Percentiles rank a stretch among this genome's conserved stretches.
phyloP scores from a whole-genome alignment of 1,139 yeast genomes.

The Eremothecium gossypii region DNA sequence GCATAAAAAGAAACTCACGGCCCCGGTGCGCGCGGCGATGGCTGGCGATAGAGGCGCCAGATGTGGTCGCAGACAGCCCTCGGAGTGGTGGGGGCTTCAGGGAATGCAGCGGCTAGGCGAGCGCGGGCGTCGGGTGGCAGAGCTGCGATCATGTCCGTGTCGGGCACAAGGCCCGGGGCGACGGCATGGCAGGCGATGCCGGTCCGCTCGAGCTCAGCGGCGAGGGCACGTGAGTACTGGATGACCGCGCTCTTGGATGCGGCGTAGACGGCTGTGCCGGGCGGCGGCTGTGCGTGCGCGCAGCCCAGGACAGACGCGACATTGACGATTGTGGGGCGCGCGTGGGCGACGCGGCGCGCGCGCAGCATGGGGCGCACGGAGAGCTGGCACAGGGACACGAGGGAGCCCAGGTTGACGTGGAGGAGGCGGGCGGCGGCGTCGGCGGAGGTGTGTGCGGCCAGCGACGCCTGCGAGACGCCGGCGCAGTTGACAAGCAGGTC shows the following conservation, averaged over 20 bases:
- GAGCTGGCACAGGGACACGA: constrained; percentile 50
- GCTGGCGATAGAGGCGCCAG: constrained; percentile 9
- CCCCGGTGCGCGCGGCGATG: neutral
- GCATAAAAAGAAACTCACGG: neutral
- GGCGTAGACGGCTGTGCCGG: constrained; percentile 69
- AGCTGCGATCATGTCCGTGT: constrained; percentile 60
- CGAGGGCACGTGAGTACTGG: constrained; percentile 57
- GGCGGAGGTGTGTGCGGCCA: constrained; percentile 41
- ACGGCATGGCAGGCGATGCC: constrained; percentile 54
- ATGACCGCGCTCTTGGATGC: constrained; percentile 74
- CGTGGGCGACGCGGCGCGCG: constrained; percentile 12
- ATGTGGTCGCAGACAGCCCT: constrained; percentile 8
- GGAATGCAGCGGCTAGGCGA: constrained; percentile 6
- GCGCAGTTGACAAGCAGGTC: constrained; percentile 61
- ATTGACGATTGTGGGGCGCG: constrained; percentile 43
- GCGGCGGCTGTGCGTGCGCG: constrained; percentile 32
- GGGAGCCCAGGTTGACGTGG: constrained; percentile 54
- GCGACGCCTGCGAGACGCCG: constrained; percentile 58
- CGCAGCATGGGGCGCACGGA: constrained; percentile 43
- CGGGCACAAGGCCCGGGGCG: constrained; percentile 62
- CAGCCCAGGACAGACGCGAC: constrained; percentile 59
- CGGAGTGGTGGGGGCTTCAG: neutral
- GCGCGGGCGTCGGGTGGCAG: constrained; percentile 10
- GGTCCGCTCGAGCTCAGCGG: constrained; percentile 47
- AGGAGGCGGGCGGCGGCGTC: constrained; percentile 42